These are phyloP conservation scores for Pulveroboletus sp. DNA, from an alignment of 768 basidiomycete species.

Conservation along the genomic window DNA sequence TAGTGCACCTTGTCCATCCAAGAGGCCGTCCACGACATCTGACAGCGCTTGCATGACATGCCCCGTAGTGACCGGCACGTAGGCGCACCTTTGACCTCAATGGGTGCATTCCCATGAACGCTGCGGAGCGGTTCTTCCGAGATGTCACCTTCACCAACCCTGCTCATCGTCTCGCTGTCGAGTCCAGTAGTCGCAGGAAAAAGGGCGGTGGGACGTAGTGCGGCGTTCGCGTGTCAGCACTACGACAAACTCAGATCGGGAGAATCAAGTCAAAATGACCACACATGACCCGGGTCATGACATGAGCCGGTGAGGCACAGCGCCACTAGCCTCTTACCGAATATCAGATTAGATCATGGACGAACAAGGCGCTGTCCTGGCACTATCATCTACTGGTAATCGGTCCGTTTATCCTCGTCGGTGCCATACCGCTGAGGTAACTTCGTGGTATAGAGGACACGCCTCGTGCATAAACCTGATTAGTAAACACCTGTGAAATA, in stretches of 20 bases:
- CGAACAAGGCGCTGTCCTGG: not conserved
- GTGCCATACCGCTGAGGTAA: slow-evolving; percentile 33
- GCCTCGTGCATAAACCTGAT: slow-evolving; percentile 84
- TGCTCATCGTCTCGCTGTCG: not conserved
- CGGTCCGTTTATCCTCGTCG: slow-evolving; percentile 9
- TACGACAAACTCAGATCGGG: not conserved
- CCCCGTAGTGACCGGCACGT: not conserved
- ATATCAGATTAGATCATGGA: slow-evolving; percentile 11
- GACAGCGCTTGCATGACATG: not conserved
- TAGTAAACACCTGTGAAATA: slow-evolving; percentile 64
- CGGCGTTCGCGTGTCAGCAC: not conserved
- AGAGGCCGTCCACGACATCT: too few species aligned
- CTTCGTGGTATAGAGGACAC: slow-evolving; percentile 75
- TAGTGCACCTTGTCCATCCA: not conserved
- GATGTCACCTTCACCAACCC: not conserved
- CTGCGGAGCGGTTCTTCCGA: not conserved
- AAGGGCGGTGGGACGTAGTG: not conserved
- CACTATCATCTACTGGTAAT: slow-evolving; percentile 12
- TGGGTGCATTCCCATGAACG: slow-evolving; percentile 21
- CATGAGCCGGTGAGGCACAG: not conserved
- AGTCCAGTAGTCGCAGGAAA: not conserved
- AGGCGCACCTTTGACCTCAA: slow-evolving; percentile 19
- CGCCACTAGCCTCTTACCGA: not conserved
- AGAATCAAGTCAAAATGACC: not conserved
- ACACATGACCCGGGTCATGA: too few species aligned